These are phyloP conservation scores for Anacardium occidentale DNA, from an alignment of 345 rosid species.

Conservation along the genomic window DNA sequence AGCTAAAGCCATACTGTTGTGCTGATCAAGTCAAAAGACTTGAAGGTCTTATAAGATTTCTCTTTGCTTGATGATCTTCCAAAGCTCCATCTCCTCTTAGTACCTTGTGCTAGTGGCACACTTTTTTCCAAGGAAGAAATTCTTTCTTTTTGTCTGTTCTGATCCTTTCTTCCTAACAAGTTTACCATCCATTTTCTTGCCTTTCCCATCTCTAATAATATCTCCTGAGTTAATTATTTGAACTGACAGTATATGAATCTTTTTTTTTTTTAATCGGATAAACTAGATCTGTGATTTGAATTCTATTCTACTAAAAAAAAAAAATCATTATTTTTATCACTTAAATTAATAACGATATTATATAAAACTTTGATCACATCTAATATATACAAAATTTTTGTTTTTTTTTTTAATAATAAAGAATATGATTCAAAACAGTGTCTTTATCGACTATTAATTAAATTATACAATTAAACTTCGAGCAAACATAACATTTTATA, in stretches of 20 bases:
- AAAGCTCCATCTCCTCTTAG: constrained; percentile 60
- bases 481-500: no score
- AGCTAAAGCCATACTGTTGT: constrained; percentile 10
- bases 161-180: constrained; percentile 45
- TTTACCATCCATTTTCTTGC: constrained; percentile 53
- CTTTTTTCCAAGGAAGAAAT: constrained; percentile 16
- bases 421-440: no score
- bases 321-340: no score
- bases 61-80: constrained; percentile 44
- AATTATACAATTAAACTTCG: no score
- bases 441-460: no score
- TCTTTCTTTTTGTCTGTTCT: constrained; percentile 33
- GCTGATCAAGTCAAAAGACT: constrained; percentile 35
- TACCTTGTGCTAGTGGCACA: constrained; percentile 13
- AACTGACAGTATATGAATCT: neutral
- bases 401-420: no score
- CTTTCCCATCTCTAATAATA: constrained; percentile 41
- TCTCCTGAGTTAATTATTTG: neutral
- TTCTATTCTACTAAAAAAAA: no score
- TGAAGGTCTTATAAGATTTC: constrained; percentile 25
- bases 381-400: constrained; percentile 10
- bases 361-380: neutral
- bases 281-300: no score
- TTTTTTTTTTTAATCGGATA: no score
- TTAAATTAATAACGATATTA: no score